Evolutionary conservation across 78 protist species (phyloP).

Genomic region (Reticulomyxa filosa): DNA sequence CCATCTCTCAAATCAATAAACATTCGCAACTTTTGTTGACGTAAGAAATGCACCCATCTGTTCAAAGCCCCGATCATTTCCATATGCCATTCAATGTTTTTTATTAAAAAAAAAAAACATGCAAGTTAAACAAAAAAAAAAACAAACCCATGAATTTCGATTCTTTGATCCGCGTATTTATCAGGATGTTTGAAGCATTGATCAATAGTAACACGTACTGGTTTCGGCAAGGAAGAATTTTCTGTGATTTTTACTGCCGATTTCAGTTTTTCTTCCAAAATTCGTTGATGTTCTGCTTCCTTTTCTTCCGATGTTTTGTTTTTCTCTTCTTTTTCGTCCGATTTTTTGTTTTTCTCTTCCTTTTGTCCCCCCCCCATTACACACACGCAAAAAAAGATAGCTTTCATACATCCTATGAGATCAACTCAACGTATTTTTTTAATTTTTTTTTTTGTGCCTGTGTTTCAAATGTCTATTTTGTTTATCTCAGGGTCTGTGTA

Average conservation of each 20-base stretch:
- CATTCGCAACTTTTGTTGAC: conserved; percentile 33
- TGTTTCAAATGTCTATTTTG: background rate
- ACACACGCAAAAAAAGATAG: background rate
- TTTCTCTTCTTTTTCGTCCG: too few relatives aligned
- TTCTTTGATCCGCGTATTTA: background rate
- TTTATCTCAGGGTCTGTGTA: background rate
- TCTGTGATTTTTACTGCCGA: conserved; percentile 6
- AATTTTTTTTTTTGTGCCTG: background rate
- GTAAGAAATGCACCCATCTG: conserved; percentile 68
- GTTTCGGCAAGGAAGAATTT: conserved; percentile 20
- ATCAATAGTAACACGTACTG: background rate
- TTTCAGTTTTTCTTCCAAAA: background rate
- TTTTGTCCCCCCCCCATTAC: background rate
- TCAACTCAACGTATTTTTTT: too few relatives aligned
- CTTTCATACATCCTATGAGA: background rate
- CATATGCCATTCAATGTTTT: too few relatives aligned
- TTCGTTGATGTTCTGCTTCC: too few relatives aligned
- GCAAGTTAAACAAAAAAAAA: too few relatives aligned
- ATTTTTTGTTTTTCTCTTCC: background rate
- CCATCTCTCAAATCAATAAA: conserved; percentile 83
- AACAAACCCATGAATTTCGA: conserved; percentile 28
- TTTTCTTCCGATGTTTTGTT: too few relatives aligned
- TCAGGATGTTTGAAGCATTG: background rate
- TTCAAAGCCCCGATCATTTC: conserved; percentile 38
- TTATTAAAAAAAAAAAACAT: too few relatives aligned